Evolutionary conservation across 768 basidiomycete species (phyloP).

Genomic region (Lentinula aciculospora): DNA sequence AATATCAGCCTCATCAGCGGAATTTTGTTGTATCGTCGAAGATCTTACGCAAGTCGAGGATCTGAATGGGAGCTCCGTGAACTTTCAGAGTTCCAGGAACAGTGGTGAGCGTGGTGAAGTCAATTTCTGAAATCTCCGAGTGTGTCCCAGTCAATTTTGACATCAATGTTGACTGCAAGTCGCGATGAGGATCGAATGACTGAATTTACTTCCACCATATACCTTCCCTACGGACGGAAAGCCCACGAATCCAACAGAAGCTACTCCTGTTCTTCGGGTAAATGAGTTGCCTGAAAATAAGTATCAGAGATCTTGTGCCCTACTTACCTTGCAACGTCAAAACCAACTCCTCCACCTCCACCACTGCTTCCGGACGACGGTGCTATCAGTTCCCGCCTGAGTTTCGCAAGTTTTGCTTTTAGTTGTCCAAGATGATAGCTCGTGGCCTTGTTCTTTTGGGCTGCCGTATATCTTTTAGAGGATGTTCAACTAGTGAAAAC

Average conservation of each 20-base stretch:
- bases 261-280: conserved; percentile 76
- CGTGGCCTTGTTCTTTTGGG: conserved; percentile 94
- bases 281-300: not conserved
- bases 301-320: not conserved
- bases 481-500: conserved; percentile 3
- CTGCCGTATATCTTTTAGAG: conserved; percentile 28
- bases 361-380: conserved; percentile 74
- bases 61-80: conserved; percentile 95
- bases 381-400: conserved; percentile 87
- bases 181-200: not conserved
- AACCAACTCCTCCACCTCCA: conserved; percentile 85
- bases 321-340: conserved; percentile 81
- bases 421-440: conserved; percentile 95
- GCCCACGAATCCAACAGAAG: conserved; percentile 90
- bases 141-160: conserved; percentile 95
- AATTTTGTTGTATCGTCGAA: not conserved
- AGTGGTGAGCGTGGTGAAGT: conserved; percentile 94
- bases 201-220: conserved; percentile 1
- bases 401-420: conserved; percentile 97
- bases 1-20: not conserved
- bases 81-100: conserved; percentile 52
- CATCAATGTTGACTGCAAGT: conserved; percentile 80
- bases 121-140: conserved; percentile 92
- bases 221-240: conserved; percentile 97
- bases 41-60: conserved; percentile 79